Base-by-base conservation (phyloP, 2,329 filamentous ascomycete species). In the Aspergillus tanneri region DNA sequence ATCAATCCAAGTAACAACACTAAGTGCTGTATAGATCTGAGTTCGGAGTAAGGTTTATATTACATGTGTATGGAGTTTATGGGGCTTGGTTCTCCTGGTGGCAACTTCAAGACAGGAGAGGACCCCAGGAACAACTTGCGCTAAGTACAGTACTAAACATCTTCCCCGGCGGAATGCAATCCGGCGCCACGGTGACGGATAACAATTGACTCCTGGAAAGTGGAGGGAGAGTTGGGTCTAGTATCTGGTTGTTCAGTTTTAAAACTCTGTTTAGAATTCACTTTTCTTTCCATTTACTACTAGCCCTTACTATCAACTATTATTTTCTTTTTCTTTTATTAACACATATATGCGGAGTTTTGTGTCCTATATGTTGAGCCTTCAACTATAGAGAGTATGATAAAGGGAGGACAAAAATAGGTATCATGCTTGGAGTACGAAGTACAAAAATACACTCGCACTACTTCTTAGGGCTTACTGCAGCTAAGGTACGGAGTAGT, bases 151-250 rank as follows among this genome's bases (percentile, higher is more conserved):
- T 38, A 45, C 34, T 45, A 45, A 45, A 45, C 12, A n/a, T 12
- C 43, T 47, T 44, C 46, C 45, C 49, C 55, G 66, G 45, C 64
- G 64, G 66, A 66, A 66, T 51, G 55, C 30, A 34, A 61, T 61
- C 64, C 59, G 59, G 59, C 67, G 62, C 66, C 66, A 64, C 66
- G 65, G 59, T 59, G 65, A 66, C 62, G 65, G 64, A 62, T 67
- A 59, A 50, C 47, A 58, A 45, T 43, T 24, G 44, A 38, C 37
- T 21, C 37, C 45, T 43, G 30, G 30, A 48, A 52, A 44, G 52
- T n/a, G n/a, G n/a, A n/a, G n/a, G n/a, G n/a, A n/a, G n/a, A n/a
- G 46, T 48, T 34, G 24, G 36, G 14, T 41, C 38, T 47, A 46
- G 44, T 40, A 27, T 47, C 36, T 45, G 35, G 40, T 39, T 25